Evolutionary conservation across 2,329 filamentous ascomycete genomes (phyloP), one percentile per base, ranked within the genome.

Genomic region (Aspergillus brunneoviolaceus): DNA sequence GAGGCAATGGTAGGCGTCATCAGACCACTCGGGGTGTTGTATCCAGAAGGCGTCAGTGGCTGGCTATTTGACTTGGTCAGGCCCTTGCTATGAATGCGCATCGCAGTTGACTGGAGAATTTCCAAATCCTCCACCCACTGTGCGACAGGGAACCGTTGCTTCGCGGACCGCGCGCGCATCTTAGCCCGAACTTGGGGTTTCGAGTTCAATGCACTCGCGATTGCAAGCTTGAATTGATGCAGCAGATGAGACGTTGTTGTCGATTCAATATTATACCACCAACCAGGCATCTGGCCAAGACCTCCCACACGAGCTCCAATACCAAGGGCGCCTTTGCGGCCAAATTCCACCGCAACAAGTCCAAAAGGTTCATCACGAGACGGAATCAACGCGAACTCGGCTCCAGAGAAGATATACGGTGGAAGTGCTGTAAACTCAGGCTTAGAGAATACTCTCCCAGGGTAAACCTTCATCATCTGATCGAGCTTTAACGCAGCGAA

Each of bases 191-290:
- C 82, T 39, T 84, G 78, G 14, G 75, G 74, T 64, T 84, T 84
- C 1, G 85, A 87, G 56, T 79, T 82, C 57, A 89, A 71, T 1
- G 87, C 87, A 55, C 81, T 81, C n/a, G 84, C 76, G 62, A 89
- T 88, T 12, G 87, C 85, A 63, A 81, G 79, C 70, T 85, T 86
- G 77, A 89, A 89, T 69, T 89, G 87, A 50, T 84, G 82, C 57
- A 89, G 77, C 49, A 88, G 74, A 75, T 89, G 87, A 49, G 81
- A 81, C 0, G 86, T 87, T 1, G 84, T 84, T 5, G 82, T 86
- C 0, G 85, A 87, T 70, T 89, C 87, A 58, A 89, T 84, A 0
- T 87, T 88, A 71, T 85, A 89, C 87, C 87, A 89, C 83, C 86
- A 89, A 25, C 87, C 87, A 21, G 87, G 87, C 86, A 89, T 89